Evolutionary conservation across 2,329 filamentous ascomycete species (phyloP), one percentile per base, ranked within the genome.

Genomic region (Metarhizium robertsii): DNA sequence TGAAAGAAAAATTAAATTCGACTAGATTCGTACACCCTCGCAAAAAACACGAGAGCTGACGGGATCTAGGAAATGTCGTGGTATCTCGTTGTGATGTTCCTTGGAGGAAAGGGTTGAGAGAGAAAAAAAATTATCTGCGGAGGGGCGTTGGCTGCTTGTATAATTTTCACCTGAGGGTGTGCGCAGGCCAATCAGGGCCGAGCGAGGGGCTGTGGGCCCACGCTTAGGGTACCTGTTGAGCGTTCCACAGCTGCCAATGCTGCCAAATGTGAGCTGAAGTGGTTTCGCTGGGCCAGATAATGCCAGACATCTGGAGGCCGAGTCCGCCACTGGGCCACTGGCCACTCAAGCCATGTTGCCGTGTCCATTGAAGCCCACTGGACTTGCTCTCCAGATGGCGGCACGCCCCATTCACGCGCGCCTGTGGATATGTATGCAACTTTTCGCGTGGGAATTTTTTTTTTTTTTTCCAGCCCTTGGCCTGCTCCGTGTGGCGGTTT

Each of bases 21-120:
- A 66, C 73, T 78, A 79, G 76, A 79, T 70, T 71, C 71, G 67
- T 68, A 64, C 66, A 70, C 73, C 76, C 78, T 72, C 79, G 70
- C 25, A 25, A 70, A 59, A 62, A 61, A 63, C 60, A 69, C 70
- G 71, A 73, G 73, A 75, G 72, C 66, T 62, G 63, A 63, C 50
- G 52, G 63, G 68, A 71, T 67, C 69, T 75, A 76, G 66, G 72
- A 77, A 66, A 60, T 61, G 59, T 52, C 56, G 63, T 65, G 63
- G 61, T 63, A 61, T 67, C 61, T 69, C 57, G 61, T 62, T 65
- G 65, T 64, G 64, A 62, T 66, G 60, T 61, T 64, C 58, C 64
- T 64, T 62, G 58, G 65, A 63, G 65, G 61, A 65, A 61, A 64
- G 60, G 60, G 65, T 61, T 49, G 53, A 45, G 53, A 52, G 55